Conservation (phyloP, 352 stramenopile species). For the Labyrinthula sp. region DNA sequence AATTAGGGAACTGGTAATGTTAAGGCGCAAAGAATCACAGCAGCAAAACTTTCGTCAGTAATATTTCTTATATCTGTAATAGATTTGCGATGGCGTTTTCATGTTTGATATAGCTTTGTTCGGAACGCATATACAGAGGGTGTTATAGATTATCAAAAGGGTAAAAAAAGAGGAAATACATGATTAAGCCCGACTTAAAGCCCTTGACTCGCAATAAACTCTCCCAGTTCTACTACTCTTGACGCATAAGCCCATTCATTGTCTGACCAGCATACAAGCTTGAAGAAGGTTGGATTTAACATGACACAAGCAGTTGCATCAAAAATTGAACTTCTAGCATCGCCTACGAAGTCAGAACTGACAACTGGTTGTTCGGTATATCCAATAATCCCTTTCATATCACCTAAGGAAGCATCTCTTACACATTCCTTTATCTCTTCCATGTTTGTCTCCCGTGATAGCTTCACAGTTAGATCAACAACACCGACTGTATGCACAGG, state of each 20-base stretch:
- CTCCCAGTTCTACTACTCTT: too few species aligned
- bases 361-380: constrained; percentile 92
- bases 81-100: too few species aligned
- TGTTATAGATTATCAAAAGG: too few species aligned
- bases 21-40: too few species aligned
- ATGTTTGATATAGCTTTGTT: too few species aligned
- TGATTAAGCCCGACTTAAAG: too few species aligned
- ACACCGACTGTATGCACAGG: constrained; percentile 61
- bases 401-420: constrained; percentile 64
- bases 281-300: constrained; percentile 90
- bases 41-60: too few species aligned
- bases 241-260: constrained; percentile 98
- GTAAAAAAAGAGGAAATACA: too few species aligned
- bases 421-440: constrained; percentile 89
- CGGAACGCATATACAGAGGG: too few species aligned
- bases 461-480: constrained; percentile 56
- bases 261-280: constrained; percentile 98
- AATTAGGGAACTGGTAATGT: too few species aligned
- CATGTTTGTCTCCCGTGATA: constrained; percentile 70
- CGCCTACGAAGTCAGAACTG: constrained; percentile 84
- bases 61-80: too few species aligned
- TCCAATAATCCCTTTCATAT: constrained; percentile 87
- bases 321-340: constrained; percentile 88
- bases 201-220: too few species aligned
- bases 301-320: constrained; percentile 86